Conservation (phyloP, 257 asterid species). For the Solanum raphanifolium region DNA sequence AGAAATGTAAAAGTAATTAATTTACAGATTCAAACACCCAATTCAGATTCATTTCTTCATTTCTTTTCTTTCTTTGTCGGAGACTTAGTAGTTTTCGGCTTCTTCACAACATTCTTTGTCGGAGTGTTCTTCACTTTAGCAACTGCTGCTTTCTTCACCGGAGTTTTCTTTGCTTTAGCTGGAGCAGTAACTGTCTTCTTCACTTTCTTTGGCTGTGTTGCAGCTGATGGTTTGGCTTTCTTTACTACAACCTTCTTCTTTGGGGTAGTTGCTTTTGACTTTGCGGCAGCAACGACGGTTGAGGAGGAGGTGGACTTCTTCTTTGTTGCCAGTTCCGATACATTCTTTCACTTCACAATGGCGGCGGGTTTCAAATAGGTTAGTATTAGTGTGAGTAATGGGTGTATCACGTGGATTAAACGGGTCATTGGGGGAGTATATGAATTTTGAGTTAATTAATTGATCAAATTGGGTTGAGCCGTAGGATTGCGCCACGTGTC, state of each 20-base stretch:
- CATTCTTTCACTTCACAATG: slow-evolving; percentile 11
- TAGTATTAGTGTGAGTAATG: no score
- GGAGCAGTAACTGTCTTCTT: slow-evolving; percentile 6
- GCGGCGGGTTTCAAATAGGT: no score
- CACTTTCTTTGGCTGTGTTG: background rate
- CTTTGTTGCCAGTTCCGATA: background rate
- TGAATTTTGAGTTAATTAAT: no score
- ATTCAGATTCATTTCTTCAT: background rate
- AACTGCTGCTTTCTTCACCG: background rate
- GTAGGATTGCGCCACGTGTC: no score
- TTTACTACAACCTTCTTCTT: background rate
- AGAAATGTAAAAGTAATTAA: background rate
- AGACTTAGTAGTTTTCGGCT: background rate
- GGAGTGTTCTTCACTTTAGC: slow-evolving; percentile 1
- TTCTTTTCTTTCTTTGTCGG: background rate
- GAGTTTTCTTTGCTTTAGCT: slow-evolving; percentile 4
- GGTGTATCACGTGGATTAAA: no score
- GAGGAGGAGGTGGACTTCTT: background rate
- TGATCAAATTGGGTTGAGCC: no score
- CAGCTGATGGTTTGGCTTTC: background rate
- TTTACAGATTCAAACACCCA: background rate
- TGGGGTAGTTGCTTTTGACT: slow-evolving; percentile 13
- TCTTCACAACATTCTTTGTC: background rate
- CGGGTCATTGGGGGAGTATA: no score
- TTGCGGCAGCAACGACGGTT: background rate